A percentile compares a stretch with the other conserved stretches of the same genome.
Conservation (phyloP, 2,329 filamentous ascomycete species). For the Fusarium chlamydosporum region DNA sequence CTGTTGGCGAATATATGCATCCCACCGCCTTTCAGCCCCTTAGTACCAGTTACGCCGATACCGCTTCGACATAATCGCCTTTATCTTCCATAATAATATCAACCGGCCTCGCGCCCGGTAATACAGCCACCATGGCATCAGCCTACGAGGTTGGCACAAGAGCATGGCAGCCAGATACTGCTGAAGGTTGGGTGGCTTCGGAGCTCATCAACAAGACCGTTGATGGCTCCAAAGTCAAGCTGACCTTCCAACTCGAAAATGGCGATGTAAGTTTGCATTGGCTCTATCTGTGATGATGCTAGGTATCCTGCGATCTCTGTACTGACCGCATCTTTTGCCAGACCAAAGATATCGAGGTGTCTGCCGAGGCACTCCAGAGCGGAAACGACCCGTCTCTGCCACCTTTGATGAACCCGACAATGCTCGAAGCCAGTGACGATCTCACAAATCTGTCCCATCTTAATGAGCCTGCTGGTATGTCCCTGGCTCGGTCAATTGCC, state of each 20-base stretch:
- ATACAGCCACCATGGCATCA: slow-evolving; percentile 79
- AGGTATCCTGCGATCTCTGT: slow-evolving; percentile 7
- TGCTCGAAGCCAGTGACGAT: slow-evolving; percentile 98
- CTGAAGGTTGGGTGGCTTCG: slow-evolving; percentile 97
- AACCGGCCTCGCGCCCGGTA: slow-evolving; percentile 49
- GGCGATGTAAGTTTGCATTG: slow-evolving; percentile 76
- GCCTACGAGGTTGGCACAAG: slow-evolving; percentile 96
- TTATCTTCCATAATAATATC: slow-evolving; percentile 22
- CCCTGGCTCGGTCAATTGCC: background rate
- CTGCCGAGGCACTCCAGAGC: slow-evolving; percentile 80
- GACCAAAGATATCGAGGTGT: slow-evolving; percentile 85
- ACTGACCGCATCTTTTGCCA: slow-evolving; percentile 35
- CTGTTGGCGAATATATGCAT: slow-evolving; percentile 52
- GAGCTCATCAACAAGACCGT: slow-evolving; percentile 89
- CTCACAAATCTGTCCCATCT: slow-evolving; percentile 97
- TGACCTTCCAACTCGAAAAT: slow-evolving; percentile 91
- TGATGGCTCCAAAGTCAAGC: slow-evolving; percentile 86
- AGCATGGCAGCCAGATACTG: slow-evolving; percentile 97
- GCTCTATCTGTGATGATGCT: background rate
- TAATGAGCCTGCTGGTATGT: slow-evolving; percentile 93
- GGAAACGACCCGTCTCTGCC: slow-evolving; percentile 84
- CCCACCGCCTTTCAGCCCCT: slow-evolving; percentile 45
- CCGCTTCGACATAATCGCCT: slow-evolving; percentile 45
- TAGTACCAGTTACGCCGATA: slow-evolving; percentile 43
- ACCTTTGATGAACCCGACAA: slow-evolving; percentile 96